Conservation (phyloP, 2,329 filamentous ascomycete species). For the Arthrobotrys conoides region DNA sequence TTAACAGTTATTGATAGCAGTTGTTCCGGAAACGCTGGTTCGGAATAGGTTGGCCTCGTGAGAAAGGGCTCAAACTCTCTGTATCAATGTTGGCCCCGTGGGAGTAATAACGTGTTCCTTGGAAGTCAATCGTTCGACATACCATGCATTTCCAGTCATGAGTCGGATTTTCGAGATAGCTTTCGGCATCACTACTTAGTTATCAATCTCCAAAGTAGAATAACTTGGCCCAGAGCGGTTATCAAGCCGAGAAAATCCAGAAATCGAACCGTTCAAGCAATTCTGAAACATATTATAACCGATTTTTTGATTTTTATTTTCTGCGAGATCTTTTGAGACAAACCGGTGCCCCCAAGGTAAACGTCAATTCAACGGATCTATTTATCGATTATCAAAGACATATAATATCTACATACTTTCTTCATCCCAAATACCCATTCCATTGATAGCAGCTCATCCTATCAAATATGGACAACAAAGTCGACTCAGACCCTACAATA, state of each 20-base stretch:
- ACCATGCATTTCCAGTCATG: neutral
- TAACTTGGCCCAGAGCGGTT: no score
- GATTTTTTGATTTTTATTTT: no score
- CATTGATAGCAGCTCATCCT: neutral
- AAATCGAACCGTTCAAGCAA: neutral
- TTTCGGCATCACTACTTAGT: neutral
- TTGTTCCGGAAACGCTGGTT: neutral
- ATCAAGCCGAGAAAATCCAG: no score
- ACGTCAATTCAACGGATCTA: no score
- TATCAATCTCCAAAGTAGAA: no score
- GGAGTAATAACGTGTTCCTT: neutral
- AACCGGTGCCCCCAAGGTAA: no score
- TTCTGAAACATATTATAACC: neutral
- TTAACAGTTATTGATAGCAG: neutral
- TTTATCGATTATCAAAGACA: no score
- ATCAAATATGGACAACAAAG: slow-evolving; percentile 1
- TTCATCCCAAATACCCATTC: neutral
- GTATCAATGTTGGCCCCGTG: slow-evolving; percentile 2
- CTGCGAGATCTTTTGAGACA: no score
- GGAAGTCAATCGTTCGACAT: neutral
- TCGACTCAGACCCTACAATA: slow-evolving; percentile 36
- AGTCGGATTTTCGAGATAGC: neutral
- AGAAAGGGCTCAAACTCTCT: slow-evolving; percentile 17
- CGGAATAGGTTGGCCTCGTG: neutral
- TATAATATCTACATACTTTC: neutral